Conservation (phyloP, 2,329 filamentous ascomycete genomes). For the Diplodia mutila region DNA sequence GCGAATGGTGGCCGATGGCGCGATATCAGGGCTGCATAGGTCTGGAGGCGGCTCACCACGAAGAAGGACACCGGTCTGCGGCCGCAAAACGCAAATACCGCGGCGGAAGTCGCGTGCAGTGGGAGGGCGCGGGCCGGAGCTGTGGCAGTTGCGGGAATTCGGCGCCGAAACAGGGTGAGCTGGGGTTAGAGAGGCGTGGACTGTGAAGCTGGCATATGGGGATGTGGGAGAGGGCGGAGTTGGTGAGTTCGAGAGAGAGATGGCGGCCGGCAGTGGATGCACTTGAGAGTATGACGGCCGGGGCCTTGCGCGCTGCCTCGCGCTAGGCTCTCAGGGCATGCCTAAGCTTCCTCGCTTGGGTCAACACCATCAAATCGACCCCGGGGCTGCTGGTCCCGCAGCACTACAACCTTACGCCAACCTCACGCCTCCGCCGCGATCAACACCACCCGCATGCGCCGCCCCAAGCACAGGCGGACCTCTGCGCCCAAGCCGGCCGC, state of each 20-base stretch:
- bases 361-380: neutral
- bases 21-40: slow-evolving; percentile 27
- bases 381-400: slow-evolving; percentile 9
- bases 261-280: slow-evolving; percentile 24
- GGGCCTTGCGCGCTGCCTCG: slow-evolving; percentile 10
- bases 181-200: neutral
- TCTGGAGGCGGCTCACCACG: slow-evolving; percentile 23
- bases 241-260: slow-evolving; percentile 19
- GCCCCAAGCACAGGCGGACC: too few species aligned
- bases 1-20: slow-evolving; percentile 21
- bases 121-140: slow-evolving; percentile 11
- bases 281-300: slow-evolving; percentile 19
- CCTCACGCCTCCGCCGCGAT: slow-evolving; percentile 13
- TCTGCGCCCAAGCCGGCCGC: neutral
- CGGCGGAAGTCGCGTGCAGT: slow-evolving; percentile 24
- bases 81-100: slow-evolving; percentile 25
- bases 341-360: slow-evolving; percentile 20
- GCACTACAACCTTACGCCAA: slow-evolving; percentile 15
- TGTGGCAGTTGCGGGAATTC: neutral
- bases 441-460: neutral
- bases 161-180: neutral
- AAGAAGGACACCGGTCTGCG: slow-evolving; percentile 20
- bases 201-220: slow-evolving; percentile 1
- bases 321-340: slow-evolving; percentile 23
- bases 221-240: slow-evolving; percentile 13